Base-by-base conservation (phyloP, 2,329 filamentous ascomycete genomes). In the Grosmannia penicillata region DNA sequence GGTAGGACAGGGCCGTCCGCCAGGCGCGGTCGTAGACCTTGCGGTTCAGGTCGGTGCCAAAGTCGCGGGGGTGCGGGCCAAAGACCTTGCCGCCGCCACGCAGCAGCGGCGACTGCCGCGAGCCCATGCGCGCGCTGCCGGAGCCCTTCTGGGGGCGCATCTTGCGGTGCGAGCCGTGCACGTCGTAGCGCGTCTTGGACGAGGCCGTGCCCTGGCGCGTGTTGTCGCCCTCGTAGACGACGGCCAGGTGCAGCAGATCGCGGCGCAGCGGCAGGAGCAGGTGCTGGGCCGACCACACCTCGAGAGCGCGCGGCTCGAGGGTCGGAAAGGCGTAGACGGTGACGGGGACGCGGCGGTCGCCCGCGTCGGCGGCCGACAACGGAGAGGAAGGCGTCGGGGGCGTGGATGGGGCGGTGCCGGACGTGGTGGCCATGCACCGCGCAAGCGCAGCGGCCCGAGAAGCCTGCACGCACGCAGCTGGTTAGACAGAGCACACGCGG, bases 21-120 rank as follows among this genome's bases (percentile, higher is more conserved):
- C 85, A 96, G 9, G 91, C 91, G 50, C 93, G 70, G 60, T 96
- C 87, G 63, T 98, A 98, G 34, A 94, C 75, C 65, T 96, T 96
- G 54, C 72, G 71, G 50, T 81, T 86, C 39, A 98, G 67, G 14
- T 72, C 71, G 18, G 87, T 93, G 43, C 75, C 74, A 55, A 98
- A 98, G 62, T 96, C 85, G 56, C 91, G 73, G 21, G 87, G 87
- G 50, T 87, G 78, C 22, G 91, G 91, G n/a, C 91, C 91, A 53
- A 86, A 84, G 1, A 77, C 67, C 50, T 93, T 89, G 59, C 86
- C 89, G 59, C 91, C 91, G 47, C 91, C 91, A 45, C 70, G 70
- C 30, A 85, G 62, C 57, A 93, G 72, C 3, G 91, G 91, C 33
- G 77, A 85, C 59, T 93, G 85, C 55, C 71, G 79, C 53, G 77